A percentile compares a stretch with the other conserved stretches of the same genome.
These are phyloP conservation scores for Austroboletus novae-zelandiae DNA, from an alignment of 1,284 basidiomycete species.

Conservation along the genomic window DNA sequence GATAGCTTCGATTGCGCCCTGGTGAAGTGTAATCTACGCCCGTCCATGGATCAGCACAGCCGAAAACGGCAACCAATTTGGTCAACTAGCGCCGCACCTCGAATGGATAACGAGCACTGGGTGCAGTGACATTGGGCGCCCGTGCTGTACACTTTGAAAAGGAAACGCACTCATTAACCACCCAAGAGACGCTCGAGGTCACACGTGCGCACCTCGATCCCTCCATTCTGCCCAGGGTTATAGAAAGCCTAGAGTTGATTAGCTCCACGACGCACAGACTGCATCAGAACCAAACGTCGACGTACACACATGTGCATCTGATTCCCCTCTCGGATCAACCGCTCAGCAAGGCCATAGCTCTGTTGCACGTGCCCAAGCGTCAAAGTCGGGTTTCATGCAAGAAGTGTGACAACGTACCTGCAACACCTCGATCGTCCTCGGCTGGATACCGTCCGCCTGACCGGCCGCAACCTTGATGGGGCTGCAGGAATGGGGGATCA, in stretches of 20 bases:
- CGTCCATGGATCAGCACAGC: background rate
- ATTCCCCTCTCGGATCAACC: background rate
- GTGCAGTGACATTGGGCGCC: constrained; percentile 54
- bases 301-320: background rate
- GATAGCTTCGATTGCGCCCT: constrained; percentile 68
- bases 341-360: background rate
- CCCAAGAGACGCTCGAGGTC: background rate
- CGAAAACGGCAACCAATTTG: too few species aligned
- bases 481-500: background rate
- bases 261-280: background rate
- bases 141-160: constrained; percentile 52
- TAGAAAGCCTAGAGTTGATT: constrained; percentile 57
- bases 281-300: background rate
- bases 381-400: background rate
- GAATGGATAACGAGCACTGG: constrained; percentile 62
- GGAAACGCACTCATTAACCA: background rate
- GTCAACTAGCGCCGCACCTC: constrained; percentile 39
- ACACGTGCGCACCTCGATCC: constrained; percentile 47
- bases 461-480: background rate
- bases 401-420: background rate
- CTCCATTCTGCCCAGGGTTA: constrained; percentile 58
- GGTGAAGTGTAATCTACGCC: constrained; percentile 59
- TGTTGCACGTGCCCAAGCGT: background rate
- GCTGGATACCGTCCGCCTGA: background rate
- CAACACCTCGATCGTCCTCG: background rate